Base-by-base conservation (phyloP, 345 rosid species). In the Corymbia maculata region DNA sequence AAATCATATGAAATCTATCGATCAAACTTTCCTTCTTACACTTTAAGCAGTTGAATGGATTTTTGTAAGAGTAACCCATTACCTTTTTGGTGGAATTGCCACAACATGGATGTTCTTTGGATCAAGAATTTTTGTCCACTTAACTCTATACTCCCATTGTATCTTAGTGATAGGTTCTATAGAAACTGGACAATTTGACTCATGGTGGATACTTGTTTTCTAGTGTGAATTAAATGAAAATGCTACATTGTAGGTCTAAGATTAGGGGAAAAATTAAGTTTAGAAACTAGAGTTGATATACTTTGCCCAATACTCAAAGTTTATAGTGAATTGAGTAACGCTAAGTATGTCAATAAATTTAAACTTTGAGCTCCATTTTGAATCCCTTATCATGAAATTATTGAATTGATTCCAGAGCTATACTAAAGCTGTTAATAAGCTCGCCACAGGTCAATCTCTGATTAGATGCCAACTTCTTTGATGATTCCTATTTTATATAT, bases 111-210 rank as follows among this genome's bases (percentile, higher is more conserved):
- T 59, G 30, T 26, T 26, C 6, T 59, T 61, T 3, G 7, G 4
- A 26, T 3, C 15, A 5, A 26, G 15, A 61, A 26, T 26, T 26
- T 61, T 28, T 28, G 32, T 28, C 32, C 8, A 28, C 8, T 2
- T 61, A 61, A 16, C 70, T 28, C 16, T 61, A 61, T 13, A 26
- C 8, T 9, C 8, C 6, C 68, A 1, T 61, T 12, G 8, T 28
- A 26, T 6, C 32, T 61, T 28, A 28, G 4, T 28, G 70, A 61
- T 28, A 28, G 4, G 70, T 61, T 61, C 8, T 61, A 28, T 61
- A 4, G 66, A 8, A 13, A n/a, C 1, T 64, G 9, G 0, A 64
- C 2, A 9, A 13, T 64, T 1, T 4, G 0, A 0, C 28, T 64
- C 1, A n/a, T 64, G 0, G 28, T 64, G 36, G 30, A 64, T 13